phyloP scores from a whole-genome alignment of 2,329 filamentous ascomycete species.

The Diaporthe sp. region DNA sequence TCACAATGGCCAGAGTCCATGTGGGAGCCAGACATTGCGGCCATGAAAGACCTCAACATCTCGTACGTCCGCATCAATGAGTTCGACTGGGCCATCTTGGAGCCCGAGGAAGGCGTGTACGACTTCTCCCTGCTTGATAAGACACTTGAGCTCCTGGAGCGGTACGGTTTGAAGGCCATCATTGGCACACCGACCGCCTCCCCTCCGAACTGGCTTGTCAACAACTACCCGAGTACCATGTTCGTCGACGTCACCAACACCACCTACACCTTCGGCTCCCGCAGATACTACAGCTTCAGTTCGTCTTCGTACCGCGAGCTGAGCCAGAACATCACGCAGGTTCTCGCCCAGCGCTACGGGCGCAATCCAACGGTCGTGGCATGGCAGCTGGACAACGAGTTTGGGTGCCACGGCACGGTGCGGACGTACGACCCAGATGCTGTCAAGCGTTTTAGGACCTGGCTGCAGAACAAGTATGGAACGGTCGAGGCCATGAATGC shows the following conservation, averaged over 20 bases:
- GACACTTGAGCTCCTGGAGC: slow-evolving; percentile 41
- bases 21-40: slow-evolving; percentile 44
- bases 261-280: slow-evolving; percentile 44
- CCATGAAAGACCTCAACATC: slow-evolving; percentile 43
- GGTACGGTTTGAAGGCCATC: slow-evolving; percentile 44
- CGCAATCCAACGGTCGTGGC: slow-evolving; percentile 40
- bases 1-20: slow-evolving; percentile 45
- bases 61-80: slow-evolving; percentile 45
- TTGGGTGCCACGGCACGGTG: slow-evolving; percentile 44
- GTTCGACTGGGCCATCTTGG: slow-evolving; percentile 45
- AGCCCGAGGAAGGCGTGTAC: slow-evolving; percentile 43
- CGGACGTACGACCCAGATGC: slow-evolving; percentile 44
- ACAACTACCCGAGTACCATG: slow-evolving; percentile 42
- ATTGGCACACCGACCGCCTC: slow-evolving; percentile 44
- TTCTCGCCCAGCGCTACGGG: slow-evolving; percentile 44
- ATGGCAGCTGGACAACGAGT: slow-evolving; percentile 47
- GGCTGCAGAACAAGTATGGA: slow-evolving; percentile 44
- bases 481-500: slow-evolving; percentile 44
- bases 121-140: slow-evolving; percentile 44
- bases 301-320: slow-evolving; percentile 44
- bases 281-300: slow-evolving; percentile 45
- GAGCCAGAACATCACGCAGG: slow-evolving; percentile 44
- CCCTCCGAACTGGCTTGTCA: slow-evolving; percentile 43
- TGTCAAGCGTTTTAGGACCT: slow-evolving; percentile 42
- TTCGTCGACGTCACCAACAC: slow-evolving; percentile 45